These are phyloP conservation scores for Pyrrhoderma noxium DNA, from an alignment of 1,284 basidiomycete species.

Conservation along the genomic window DNA sequence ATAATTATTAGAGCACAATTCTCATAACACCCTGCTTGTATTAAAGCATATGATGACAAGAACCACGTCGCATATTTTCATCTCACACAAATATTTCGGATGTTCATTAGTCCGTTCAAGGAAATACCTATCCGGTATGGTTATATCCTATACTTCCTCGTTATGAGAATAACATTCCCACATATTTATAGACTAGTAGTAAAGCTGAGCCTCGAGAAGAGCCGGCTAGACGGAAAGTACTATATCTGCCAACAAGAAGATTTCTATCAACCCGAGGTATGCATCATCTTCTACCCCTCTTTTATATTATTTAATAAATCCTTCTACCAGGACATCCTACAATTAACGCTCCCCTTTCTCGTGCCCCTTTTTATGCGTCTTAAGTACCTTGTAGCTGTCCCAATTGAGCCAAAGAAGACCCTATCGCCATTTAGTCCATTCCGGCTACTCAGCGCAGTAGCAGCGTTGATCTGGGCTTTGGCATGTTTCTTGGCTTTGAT, in stretches of 20 bases:
- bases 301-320: no score
- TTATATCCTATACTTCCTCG: background rate
- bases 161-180: background rate
- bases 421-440: no score
- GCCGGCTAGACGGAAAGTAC: conserved; percentile 31
- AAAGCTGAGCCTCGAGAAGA: conserved; percentile 35
- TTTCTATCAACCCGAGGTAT: conserved; percentile 54
- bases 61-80: conserved; percentile 39
- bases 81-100: conserved; percentile 43
- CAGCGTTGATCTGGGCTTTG: no score
- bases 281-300: background rate
- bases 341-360: no score
- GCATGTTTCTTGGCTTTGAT: no score
- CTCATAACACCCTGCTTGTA: no score
- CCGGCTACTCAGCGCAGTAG: no score
- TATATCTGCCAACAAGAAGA: conserved; percentile 53
- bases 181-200: conserved; percentile 31
- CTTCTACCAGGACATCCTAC: no score
- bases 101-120: conserved; percentile 40
- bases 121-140: conserved; percentile 41
- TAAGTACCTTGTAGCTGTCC: no score
- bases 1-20: no score
- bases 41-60: conserved; percentile 37
- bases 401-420: no score
- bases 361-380: no score